Conservation (phyloP, 805 yeast species). For the Wickerhamia fluorescens region DNA sequence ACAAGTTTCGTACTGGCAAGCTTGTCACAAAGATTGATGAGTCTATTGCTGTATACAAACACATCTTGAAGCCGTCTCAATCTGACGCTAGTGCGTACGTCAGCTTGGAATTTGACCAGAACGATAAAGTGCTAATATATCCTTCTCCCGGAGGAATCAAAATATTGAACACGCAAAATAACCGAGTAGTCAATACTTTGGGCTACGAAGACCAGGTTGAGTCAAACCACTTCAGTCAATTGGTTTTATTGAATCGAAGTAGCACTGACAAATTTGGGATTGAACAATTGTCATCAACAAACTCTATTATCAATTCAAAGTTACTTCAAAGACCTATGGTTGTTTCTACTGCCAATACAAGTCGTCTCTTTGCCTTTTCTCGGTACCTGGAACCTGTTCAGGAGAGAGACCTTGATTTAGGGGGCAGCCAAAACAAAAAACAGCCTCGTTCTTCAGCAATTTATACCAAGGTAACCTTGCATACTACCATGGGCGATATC, state of each 20-base stretch:
- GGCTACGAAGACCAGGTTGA: conserved; percentile 9
- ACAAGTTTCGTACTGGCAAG: conserved; percentile 28
- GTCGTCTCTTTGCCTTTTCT: conserved; percentile 7
- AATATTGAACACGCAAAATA: conserved; percentile 6
- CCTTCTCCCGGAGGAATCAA: conserved; percentile 8
- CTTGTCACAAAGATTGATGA: conserved; percentile 6
- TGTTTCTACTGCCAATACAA: conserved; percentile 8
- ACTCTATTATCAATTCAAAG: conserved; percentile 10
- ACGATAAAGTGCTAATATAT: conserved; percentile 6
- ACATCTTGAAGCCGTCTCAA: too few species aligned
- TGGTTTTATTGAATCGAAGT: conserved; percentile 8
- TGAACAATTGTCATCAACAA: conserved; percentile 13
- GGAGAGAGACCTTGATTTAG: background rate
- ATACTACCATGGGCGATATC: conserved; percentile 40
- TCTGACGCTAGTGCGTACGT: too few species aligned
- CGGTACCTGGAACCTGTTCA: background rate
- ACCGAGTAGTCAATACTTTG: conserved; percentile 4
- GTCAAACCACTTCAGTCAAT: conserved; percentile 5
- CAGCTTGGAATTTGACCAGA: conserved; percentile 5
- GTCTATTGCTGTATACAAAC: conserved; percentile 3
- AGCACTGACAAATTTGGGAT: conserved; percentile 6
- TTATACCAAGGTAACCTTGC: conserved; percentile 7
- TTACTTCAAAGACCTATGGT: conserved; percentile 8
- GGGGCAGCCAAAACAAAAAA: background rate
- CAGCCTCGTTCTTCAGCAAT: too few species aligned